Conservation (phyloP, 2,329 filamentous ascomycete genomes). For the Corinectria fuckeliana region DNA sequence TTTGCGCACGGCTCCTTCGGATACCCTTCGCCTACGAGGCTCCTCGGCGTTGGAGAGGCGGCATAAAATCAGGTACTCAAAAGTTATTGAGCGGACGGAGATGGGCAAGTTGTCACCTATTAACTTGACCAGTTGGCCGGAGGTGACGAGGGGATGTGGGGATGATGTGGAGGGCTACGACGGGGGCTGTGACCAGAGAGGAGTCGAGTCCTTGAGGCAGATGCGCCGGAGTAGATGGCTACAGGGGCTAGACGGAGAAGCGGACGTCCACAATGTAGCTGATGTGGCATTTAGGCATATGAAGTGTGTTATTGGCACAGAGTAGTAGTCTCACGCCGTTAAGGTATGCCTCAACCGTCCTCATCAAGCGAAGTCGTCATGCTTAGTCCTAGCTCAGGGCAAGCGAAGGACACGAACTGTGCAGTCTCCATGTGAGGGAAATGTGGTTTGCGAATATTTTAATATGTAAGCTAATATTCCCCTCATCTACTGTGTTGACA, state of each 20-base stretch:
- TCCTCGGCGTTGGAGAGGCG: slow-evolving; percentile 38
- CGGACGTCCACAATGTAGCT: slow-evolving; percentile 5
- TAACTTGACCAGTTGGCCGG: slow-evolving; percentile 3
- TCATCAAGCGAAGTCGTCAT: background rate
- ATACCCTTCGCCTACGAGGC: slow-evolving; percentile 32
- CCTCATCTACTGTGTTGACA: too few relatives aligned
- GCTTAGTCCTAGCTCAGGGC: too few relatives aligned
- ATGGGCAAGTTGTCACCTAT: slow-evolving; percentile 26
- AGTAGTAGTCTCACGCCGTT: slow-evolving; percentile 7
- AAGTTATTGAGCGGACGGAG: slow-evolving; percentile 34
- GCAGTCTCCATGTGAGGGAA: too few relatives aligned
- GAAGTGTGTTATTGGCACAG: slow-evolving; percentile 5
- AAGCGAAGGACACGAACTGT: too few relatives aligned
- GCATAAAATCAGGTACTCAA: slow-evolving; percentile 32
- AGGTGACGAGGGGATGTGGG: too few relatives aligned
- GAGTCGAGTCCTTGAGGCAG: background rate
- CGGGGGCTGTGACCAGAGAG: background rate
- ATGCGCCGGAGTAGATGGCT: background rate
- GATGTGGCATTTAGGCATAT: slow-evolving; percentile 11
- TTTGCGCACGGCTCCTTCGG: slow-evolving; percentile 31
- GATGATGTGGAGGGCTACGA: slow-evolving; percentile 14
- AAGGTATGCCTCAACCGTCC: slow-evolving; percentile 10
- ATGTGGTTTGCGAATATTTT: background rate
- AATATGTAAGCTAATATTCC: background rate
- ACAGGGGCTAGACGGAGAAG: background rate